Percentiles rank a stretch among this genome's conserved stretches.
phyloP scores from a whole-genome alignment of 805 yeast species.

The Candida krabiensis region DNA sequence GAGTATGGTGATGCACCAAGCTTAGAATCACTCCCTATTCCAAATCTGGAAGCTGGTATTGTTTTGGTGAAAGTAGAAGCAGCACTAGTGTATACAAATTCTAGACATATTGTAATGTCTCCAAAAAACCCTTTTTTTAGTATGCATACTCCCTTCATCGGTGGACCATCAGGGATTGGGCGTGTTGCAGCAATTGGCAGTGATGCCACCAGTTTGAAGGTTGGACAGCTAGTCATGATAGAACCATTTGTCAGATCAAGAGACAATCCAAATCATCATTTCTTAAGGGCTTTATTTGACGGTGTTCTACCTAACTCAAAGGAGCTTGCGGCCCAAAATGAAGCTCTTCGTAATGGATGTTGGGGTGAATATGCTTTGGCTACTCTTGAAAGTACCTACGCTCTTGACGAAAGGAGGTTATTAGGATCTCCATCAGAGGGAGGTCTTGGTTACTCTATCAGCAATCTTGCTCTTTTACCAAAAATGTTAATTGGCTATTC shows the following conservation, averaged over 20 bases:
- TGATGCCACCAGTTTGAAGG: background rate
- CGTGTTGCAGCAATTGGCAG: background rate
- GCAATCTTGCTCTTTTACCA: background rate
- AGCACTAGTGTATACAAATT: background rate
- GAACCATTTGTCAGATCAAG: conserved; percentile 1
- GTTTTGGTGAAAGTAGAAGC: conserved; percentile 5
- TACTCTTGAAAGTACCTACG: conserved; percentile 1
- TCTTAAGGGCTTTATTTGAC: conserved; percentile 5
- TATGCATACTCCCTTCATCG: conserved; percentile 6
- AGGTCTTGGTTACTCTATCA: background rate
- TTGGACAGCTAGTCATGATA: conserved; percentile 8
- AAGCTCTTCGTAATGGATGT: conserved; percentile 4
- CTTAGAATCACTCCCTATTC: conserved; percentile 1
- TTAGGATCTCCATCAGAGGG: background rate
- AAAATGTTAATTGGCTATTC: conserved; percentile 5
- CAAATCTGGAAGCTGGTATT: conserved; percentile 2
- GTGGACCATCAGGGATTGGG: conserved; percentile 6
- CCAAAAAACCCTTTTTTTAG: conserved; percentile 5
- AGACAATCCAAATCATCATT: background rate
- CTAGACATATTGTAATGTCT: background rate
- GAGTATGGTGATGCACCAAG: conserved; percentile 4
- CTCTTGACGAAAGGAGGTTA: conserved; percentile 4
- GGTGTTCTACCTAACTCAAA: conserved; percentile 2
- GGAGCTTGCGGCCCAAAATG: conserved; percentile 1
- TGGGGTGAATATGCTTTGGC: conserved; percentile 6